Evolutionary conservation across 2,329 filamentous ascomycete genomes (phyloP).

Genomic region (Trichoderma sp.): DNA sequence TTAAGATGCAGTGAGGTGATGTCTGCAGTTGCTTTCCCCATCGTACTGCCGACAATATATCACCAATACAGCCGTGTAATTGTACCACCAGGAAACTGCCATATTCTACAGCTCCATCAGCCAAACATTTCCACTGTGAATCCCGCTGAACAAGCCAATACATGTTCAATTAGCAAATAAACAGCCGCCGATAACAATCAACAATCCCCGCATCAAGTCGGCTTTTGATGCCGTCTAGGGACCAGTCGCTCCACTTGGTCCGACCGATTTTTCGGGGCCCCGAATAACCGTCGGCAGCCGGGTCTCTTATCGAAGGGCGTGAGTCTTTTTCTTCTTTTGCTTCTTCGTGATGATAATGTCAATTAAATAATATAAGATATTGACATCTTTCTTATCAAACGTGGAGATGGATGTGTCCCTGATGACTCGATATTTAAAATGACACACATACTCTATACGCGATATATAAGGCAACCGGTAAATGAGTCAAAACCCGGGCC

Average conservation of each 20-base stretch:
- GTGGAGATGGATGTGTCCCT: not conserved
- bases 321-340: not conserved
- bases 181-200: not conserved
- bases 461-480: not conserved
- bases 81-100: not conserved
- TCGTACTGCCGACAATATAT: not conserved
- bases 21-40: not conserved
- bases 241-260: constrained; percentile 16
- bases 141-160: not conserved
- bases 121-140: not conserved
- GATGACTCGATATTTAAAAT: not conserved
- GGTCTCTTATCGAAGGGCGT: not conserved
- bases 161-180: not conserved
- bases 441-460: not conserved
- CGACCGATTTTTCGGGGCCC: not conserved
- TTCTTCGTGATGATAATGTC: not conserved
- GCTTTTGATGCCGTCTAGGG: constrained; percentile 18
- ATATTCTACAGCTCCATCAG: not conserved
- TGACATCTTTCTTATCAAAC: not conserved
- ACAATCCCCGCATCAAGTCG: constrained; percentile 1
- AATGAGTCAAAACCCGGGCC: not conserved
- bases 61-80: not conserved
- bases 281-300: not conserved
- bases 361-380: not conserved
- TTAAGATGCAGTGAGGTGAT: not conserved